These are phyloP conservation scores for Geranium brycei DNA, from an alignment of 345 rosid species.

Conservation along the genomic window DNA sequence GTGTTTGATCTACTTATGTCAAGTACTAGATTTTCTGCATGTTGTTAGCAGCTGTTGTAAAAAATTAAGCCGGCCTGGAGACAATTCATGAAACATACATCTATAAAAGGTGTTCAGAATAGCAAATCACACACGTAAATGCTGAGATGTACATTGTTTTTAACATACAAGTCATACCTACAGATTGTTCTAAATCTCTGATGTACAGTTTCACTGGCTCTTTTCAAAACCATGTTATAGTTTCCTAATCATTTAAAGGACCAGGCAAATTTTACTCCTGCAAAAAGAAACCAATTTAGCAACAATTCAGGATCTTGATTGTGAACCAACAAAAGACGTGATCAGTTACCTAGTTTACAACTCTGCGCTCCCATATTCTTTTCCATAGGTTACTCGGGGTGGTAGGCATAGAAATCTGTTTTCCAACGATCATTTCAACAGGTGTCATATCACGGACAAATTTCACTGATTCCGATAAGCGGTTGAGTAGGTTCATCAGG, in stretches of 20 bases:
- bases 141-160: too few species aligned
- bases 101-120: too few species aligned
- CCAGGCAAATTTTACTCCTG: neutral
- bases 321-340: neutral
- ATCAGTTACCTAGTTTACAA: conserved; percentile 13
- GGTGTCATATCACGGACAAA: conserved; percentile 47
- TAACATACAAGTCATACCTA: too few species aligned
- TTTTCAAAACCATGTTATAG: too few species aligned
- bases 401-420: conserved; percentile 7
- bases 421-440: conserved; percentile 25
- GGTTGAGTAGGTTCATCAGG: conserved; percentile 55
- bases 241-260: neutral
- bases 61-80: too few species aligned
- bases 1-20: neutral
- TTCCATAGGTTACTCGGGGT: conserved; percentile 21
- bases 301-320: neutral
- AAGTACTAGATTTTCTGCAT: neutral
- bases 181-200: too few species aligned
- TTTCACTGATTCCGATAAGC: conserved; percentile 58
- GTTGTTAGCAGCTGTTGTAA: neutral
- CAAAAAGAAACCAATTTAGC: neutral
- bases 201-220: too few species aligned
- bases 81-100: too few species aligned
- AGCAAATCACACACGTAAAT: too few species aligned
- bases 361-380: conserved; percentile 19